Conservation (phyloP, 805 yeast species). For the Metschnikowia borealis region DNA sequence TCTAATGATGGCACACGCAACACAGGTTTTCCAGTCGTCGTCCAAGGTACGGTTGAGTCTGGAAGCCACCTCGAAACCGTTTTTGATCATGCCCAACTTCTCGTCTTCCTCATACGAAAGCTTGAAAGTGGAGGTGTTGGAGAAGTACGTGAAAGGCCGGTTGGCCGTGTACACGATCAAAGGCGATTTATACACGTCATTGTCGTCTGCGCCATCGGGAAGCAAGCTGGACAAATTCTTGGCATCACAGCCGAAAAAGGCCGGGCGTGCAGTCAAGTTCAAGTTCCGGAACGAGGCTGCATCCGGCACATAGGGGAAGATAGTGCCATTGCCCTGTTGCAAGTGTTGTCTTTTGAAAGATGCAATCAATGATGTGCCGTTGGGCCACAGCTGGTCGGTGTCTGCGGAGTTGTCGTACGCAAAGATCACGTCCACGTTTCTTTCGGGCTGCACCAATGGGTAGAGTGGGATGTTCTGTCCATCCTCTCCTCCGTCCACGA, state of each 20-base stretch:
- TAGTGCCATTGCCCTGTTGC: slow-evolving; percentile 23
- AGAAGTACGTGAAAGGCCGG: slow-evolving; percentile 26
- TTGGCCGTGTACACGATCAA: slow-evolving; percentile 29
- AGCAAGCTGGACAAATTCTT: slow-evolving; percentile 21
- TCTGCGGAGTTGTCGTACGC: slow-evolving; percentile 37
- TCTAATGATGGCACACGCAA: slow-evolving; percentile 79
- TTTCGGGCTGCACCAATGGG: slow-evolving; percentile 35
- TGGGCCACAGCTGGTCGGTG: slow-evolving; percentile 38
- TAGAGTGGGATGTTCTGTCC: slow-evolving; percentile 38
- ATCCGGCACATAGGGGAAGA: slow-evolving; percentile 27
- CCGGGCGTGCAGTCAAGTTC: slow-evolving; percentile 22
- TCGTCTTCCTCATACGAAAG: slow-evolving; percentile 23
- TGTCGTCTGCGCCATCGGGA: slow-evolving; percentile 10
- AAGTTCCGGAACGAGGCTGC: slow-evolving; percentile 17
- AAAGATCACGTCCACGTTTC: slow-evolving; percentile 39
- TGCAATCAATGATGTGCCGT: slow-evolving; percentile 36
- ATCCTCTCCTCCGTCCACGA: slow-evolving; percentile 45
- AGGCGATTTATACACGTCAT: slow-evolving; percentile 18
- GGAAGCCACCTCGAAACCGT: slow-evolving; percentile 27
- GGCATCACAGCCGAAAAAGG: slow-evolving; percentile 28
- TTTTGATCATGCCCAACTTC: slow-evolving; percentile 22
- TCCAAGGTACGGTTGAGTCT: slow-evolving; percentile 61
- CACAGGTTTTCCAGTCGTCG: slow-evolving; percentile 64
- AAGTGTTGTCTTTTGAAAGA: slow-evolving; percentile 31
- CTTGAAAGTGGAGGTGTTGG: slow-evolving; percentile 28